phyloP scores from a whole-genome alignment of 805 yeast genomes.

The Ogataea trehalophila region DNA sequence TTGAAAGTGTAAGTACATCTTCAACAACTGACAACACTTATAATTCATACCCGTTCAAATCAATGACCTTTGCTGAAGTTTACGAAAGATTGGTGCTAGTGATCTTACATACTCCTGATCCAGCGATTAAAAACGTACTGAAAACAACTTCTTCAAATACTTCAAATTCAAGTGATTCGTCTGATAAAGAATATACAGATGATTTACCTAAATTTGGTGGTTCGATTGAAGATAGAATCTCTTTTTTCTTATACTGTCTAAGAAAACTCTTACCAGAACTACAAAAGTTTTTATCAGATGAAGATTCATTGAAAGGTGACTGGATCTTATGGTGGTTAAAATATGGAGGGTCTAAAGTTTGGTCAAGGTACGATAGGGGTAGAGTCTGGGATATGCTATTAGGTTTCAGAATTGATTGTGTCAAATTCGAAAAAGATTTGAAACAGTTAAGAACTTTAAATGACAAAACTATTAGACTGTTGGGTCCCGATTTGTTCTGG shows the following conservation, averaged over 20 bases:
- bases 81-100: slow-evolving; percentile 76
- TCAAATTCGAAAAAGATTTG: slow-evolving; percentile 21
- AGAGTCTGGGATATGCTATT: slow-evolving; percentile 83
- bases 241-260: slow-evolving; percentile 61
- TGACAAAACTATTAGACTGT: slow-evolving; percentile 19
- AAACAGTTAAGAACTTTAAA: slow-evolving; percentile 17
- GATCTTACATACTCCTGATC: slow-evolving; percentile 67
- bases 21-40: slow-evolving; percentile 6
- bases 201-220: slow-evolving; percentile 42
- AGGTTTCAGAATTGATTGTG: slow-evolving; percentile 59
- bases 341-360: slow-evolving; percentile 81
- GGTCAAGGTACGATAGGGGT: slow-evolving; percentile 78
- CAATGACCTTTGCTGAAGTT: slow-evolving; percentile 57
- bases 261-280: slow-evolving; percentile 69
- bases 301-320: slow-evolving; percentile 71
- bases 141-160: slow-evolving; percentile 7
- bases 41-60: slow-evolving; percentile 22
- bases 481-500: slow-evolving; percentile 67
- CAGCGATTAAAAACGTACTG: slow-evolving; percentile 20
- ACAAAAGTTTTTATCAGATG: slow-evolving; percentile 72
- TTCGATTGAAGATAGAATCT: slow-evolving; percentile 58
- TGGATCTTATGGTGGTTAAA: slow-evolving; percentile 97
- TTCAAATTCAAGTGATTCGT: slow-evolving; percentile 4
- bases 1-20: slow-evolving; percentile 16
- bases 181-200: slow-evolving; percentile 20